phyloP scores from a whole-genome alignment of 768 basidiomycete species.

The Collybia mongolica region DNA sequence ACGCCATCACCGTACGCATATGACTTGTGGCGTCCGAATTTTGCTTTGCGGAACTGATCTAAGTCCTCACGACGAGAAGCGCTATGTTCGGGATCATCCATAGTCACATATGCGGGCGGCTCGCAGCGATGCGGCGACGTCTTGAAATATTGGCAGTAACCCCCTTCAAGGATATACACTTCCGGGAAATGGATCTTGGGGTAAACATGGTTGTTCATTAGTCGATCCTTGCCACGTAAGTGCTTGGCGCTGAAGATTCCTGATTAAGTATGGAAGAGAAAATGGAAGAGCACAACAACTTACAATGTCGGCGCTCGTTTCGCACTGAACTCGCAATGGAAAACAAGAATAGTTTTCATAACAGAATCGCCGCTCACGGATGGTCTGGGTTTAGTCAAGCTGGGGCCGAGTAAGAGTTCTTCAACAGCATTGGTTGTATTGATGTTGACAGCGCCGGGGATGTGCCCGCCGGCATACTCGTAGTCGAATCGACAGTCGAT shows the following conservation, averaged over 20 bases:
- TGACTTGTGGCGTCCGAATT: conserved; percentile 87
- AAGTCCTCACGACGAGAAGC: conserved; percentile 81
- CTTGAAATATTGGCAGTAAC: conserved; percentile 88
- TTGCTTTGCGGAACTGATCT: conserved; percentile 87
- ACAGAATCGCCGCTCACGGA: conserved; percentile 72
- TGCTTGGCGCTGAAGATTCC: conserved; percentile 75
- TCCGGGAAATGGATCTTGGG: conserved; percentile 95
- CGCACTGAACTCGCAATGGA: conserved; percentile 97
- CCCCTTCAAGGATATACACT: conserved; percentile 95
- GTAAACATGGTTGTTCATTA: conserved; percentile 84
- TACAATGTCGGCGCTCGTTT: conserved; percentile 97
- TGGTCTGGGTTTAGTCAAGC: conserved; percentile 55
- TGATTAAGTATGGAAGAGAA: background rate
- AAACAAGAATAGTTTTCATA: conserved; percentile 84
- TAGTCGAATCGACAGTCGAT: conserved; percentile 99
- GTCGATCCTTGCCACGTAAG: conserved; percentile 86
- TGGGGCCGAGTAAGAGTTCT: conserved; percentile 68
- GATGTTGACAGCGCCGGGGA: conserved; percentile 89
- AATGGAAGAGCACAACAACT: conserved; percentile 25
- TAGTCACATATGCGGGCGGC: conserved; percentile 81
- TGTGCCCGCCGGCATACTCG: conserved; percentile 92
- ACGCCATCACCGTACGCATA: conserved; percentile 87
- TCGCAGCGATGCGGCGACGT: conserved; percentile 68
- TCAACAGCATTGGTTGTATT: conserved; percentile 80
- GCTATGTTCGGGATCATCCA: conserved; percentile 91